These are phyloP conservation scores for Pisolithus marmoratus DNA, from an alignment of 768 basidiomycete species.

Conservation along the genomic window DNA sequence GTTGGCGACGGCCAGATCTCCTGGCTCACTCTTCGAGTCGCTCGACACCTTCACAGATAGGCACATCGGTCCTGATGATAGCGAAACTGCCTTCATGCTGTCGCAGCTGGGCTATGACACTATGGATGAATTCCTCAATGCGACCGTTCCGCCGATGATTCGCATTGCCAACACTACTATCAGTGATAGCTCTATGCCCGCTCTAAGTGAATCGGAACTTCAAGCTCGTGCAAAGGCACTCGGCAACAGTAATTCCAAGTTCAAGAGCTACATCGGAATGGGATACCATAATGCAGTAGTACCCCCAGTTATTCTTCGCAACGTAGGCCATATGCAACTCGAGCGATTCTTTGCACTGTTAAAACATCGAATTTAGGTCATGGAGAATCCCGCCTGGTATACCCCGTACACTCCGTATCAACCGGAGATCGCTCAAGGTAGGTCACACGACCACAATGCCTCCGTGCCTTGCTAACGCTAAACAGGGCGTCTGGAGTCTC, in stretches of 20 bases:
- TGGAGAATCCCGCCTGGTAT: constrained; percentile 98
- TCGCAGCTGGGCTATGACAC: constrained; percentile 74
- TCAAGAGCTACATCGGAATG: constrained; percentile 97
- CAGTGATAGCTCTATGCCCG: constrained; percentile 61
- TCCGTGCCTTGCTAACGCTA: constrained; percentile 9
- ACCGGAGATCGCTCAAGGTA: constrained; percentile 97
- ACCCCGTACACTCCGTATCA: constrained; percentile 96
- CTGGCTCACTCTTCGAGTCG: constrained; percentile 67
- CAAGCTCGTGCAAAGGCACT: constrained; percentile 67
- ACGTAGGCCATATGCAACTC: constrained; percentile 43
- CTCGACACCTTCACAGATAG: constrained; percentile 87
- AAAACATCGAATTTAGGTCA: constrained; percentile 43
- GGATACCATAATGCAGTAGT: constrained; percentile 94
- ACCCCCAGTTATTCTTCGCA: constrained; percentile 92
- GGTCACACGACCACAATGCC: constrained; percentile 8
- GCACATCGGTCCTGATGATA: constrained; percentile 87
- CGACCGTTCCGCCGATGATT: constrained; percentile 77
- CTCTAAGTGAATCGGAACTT: constrained; percentile 84
- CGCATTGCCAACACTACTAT: constrained; percentile 58
- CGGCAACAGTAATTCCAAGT: constrained; percentile 71
- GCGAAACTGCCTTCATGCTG: constrained; percentile 82
- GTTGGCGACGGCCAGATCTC: constrained; percentile 58
- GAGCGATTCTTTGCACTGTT: background rate
- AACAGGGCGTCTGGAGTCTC: constrained; percentile 87
- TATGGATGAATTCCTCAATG: constrained; percentile 83